Evolutionary conservation across 148 eudicot genomes (phyloP).

Genomic region (Polygonum aviculare): DNA sequence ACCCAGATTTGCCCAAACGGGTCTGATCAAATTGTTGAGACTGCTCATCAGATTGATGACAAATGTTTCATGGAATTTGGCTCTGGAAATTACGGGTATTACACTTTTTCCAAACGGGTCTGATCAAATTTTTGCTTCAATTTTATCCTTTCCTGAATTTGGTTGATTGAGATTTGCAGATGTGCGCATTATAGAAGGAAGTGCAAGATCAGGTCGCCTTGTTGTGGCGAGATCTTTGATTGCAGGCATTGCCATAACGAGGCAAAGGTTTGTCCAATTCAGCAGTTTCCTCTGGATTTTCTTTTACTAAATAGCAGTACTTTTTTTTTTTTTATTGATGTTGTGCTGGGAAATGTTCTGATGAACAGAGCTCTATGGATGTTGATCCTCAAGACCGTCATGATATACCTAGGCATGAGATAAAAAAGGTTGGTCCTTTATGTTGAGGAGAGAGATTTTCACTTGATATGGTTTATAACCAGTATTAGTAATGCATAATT

Average conservation of each 20-base stretch:
- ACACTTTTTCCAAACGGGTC: background rate
- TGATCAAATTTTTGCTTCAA: background rate
- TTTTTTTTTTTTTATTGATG: constrained; percentile 2
- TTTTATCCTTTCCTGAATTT: background rate
- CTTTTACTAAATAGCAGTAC: background rate
- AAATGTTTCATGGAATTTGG: background rate
- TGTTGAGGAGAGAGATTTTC: background rate
- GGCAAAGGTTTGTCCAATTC: constrained; percentile 39
- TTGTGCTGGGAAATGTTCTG: background rate
- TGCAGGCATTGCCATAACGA: constrained; percentile 83
- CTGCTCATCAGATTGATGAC: background rate
- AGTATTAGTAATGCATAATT: background rate
- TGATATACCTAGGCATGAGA: constrained; percentile 58
- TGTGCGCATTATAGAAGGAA: constrained; percentile 67
- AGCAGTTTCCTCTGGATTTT: background rate
- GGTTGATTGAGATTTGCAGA: constrained; percentile 20
- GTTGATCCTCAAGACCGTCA: constrained; percentile 45
- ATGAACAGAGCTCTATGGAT: constrained; percentile 54
- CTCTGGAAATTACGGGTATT: constrained; percentile 8
- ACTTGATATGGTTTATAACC: background rate
- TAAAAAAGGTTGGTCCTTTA: constrained; percentile 40
- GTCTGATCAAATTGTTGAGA: background rate
- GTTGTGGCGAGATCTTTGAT: constrained; percentile 63
- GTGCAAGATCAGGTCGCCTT: constrained; percentile 81
- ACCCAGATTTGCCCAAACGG: background rate